These are phyloP conservation scores for Penicillium soppii DNA, from an alignment of 495 filamentous ascomycete genomes.

Conservation along the genomic window DNA sequence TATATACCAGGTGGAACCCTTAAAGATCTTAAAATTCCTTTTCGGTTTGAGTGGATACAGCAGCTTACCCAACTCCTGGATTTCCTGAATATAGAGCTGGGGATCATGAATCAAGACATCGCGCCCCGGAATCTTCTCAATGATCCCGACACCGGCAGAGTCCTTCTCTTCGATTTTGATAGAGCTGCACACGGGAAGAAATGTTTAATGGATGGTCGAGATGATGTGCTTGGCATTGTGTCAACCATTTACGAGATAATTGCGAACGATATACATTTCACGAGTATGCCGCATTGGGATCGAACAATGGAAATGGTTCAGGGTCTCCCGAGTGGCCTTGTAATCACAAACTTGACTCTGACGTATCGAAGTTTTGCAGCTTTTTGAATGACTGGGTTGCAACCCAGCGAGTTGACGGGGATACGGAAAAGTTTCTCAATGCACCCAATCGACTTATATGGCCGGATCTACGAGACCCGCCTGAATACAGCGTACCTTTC, in stretches of 20 bases:
- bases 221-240: slow-evolving; percentile 38
- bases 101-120: slow-evolving; percentile 42
- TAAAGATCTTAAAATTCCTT: slow-evolving; percentile 18
- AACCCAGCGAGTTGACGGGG: slow-evolving; percentile 10
- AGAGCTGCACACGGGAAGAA: slow-evolving; percentile 22
- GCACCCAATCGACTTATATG: slow-evolving; percentile 17
- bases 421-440: slow-evolving; percentile 21
- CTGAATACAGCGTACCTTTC: slow-evolving; percentile 21
- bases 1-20: slow-evolving; percentile 34
- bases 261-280: slow-evolving; percentile 29
- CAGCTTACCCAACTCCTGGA: slow-evolving; percentile 37
- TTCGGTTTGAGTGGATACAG: slow-evolving; percentile 35
- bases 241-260: slow-evolving; percentile 43
- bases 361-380: slow-evolving; percentile 19
- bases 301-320: slow-evolving; percentile 19
- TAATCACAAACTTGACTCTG: slow-evolving; percentile 20
- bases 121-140: slow-evolving; percentile 38
- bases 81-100: slow-evolving; percentile 37
- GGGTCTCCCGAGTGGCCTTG: slow-evolving; percentile 18
- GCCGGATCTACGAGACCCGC: slow-evolving; percentile 14
- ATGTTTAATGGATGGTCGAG: slow-evolving; percentile 17
- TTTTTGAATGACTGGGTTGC: slow-evolving; percentile 24
- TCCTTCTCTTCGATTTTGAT: slow-evolving; percentile 44
- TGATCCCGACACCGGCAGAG: slow-evolving; percentile 24
- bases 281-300: slow-evolving; percentile 19